Evolutionary conservation across 345 rosid species (phyloP).

Genomic region (Hirschfeldia incana): DNA sequence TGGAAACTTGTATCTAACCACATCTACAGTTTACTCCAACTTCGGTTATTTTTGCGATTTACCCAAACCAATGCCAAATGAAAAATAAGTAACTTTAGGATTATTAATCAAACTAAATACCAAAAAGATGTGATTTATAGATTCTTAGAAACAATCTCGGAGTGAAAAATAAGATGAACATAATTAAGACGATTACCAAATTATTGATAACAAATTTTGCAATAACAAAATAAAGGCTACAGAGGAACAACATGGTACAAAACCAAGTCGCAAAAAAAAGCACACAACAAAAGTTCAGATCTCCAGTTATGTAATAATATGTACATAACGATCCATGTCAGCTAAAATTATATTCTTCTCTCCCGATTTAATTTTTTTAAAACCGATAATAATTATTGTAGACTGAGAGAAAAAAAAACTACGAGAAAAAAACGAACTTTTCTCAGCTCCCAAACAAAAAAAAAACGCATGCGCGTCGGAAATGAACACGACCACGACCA

Average conservation of each 20-base stretch:
- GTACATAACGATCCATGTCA: slow-evolving; percentile 45
- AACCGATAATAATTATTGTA: slow-evolving; percentile 23
- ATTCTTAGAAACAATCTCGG: neutral
- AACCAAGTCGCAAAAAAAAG: slow-evolving; percentile 43
- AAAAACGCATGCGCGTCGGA: slow-evolving; percentile 22
- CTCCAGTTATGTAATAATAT: slow-evolving; percentile 26
- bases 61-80: neutral
- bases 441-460: slow-evolving; percentile 19
- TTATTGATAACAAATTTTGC: slow-evolving; percentile 28
- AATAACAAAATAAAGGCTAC: neutral
- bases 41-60: neutral
- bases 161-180: neutral
- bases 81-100: neutral
- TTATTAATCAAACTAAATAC: neutral
- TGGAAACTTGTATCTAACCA: neutral
- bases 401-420: slow-evolving; percentile 5
- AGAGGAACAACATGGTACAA: slow-evolving; percentile 35
- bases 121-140: neutral
- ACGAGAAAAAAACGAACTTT: neutral
- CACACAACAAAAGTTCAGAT: slow-evolving; percentile 39
- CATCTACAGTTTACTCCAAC: neutral
- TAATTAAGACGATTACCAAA: slow-evolving; percentile 24
- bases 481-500: slow-evolving; percentile 27
- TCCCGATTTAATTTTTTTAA: slow-evolving; percentile 6
- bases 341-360: slow-evolving; percentile 32